These are phyloP conservation scores for Olyra latifolia DNA, from an alignment of 176 grass and related monocot genomes.

Conservation along the genomic window DNA sequence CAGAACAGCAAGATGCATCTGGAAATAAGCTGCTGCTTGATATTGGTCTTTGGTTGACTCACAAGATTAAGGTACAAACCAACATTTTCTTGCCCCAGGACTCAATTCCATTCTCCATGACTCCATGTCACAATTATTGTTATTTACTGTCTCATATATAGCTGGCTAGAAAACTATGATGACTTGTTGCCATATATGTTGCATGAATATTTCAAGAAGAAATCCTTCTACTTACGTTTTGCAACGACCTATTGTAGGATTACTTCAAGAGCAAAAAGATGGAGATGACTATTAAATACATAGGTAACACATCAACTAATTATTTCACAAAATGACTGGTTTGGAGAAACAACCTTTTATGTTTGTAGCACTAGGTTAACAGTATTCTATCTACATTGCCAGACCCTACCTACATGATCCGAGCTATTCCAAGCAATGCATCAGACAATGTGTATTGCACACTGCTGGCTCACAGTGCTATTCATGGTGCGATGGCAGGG, in stretches of 20 bases:
- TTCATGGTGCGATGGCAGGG: constrained; percentile 96
- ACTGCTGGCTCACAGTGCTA: constrained; percentile 80
- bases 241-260: constrained; percentile 32
- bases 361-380: not conserved
- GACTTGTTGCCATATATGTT: not conserved
- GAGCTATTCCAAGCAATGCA: constrained; percentile 94
- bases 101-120: not conserved
- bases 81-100: not conserved
- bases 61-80: constrained; percentile 73
- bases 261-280: constrained; percentile 61
- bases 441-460: constrained; percentile 98
- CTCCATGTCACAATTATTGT: constrained; percentile 6
- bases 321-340: not conserved
- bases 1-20: constrained; percentile 73
- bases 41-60: constrained; percentile 90
- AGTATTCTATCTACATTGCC: constrained; percentile 32
- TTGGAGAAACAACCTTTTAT: constrained; percentile 18
- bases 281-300: constrained; percentile 95
- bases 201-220: constrained; percentile 3
- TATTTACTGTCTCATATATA: not conserved
- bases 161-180: not conserved
- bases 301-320: constrained; percentile 49
- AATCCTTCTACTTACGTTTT: not conserved
- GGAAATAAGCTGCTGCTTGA: constrained; percentile 91
- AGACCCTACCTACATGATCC: constrained; percentile 99